Base-by-base conservation (phyloP, 805 yeast species). In the Starmerella gropengiesseri region DNA sequence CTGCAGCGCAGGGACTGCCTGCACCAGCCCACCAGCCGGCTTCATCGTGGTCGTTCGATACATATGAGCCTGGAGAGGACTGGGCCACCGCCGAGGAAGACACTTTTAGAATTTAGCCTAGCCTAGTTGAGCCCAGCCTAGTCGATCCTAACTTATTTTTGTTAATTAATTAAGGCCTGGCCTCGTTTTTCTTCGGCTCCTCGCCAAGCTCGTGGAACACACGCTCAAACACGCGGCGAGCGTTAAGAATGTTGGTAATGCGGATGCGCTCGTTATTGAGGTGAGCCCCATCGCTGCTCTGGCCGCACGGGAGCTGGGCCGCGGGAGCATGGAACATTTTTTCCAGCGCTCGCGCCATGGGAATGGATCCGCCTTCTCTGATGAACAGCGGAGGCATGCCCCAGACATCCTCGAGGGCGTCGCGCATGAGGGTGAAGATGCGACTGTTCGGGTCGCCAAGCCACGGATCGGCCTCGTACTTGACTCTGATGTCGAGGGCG, bases 361-460 rank as follows among this genome's bases (percentile, higher is more conserved):
- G 96, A 59, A 89, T 86, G 0, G 96, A 84, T 0, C 98, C 98
- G 47, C 98, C 98, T 64, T 91, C 98, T 51, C 97, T 74, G 25
- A 91, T 83, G 47, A 77, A 79, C 31, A 89, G 64, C 2, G 97
- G 96, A 42, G 81, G 83, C 11, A 68, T 63, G 0, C 73, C 75
- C 98, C 98, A 89, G 43, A 77, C 82, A 4, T 65, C 60, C 31
- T 66, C 62, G 25, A 89, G 66, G 39, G 81, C 84, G 19, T 73
- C 64, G 42, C 70, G 68, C 27, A 91, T 64, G 7, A 81, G 69
- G 53, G 74, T 69, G 59, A 82, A 91, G 2, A 87, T 84, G 32
- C 69, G 69, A 55, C 83, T 86, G 12, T 68, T 62, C 12, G 87
- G 81, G 53, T 91, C 86, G 4, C 96, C 97, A 8, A 89, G 64